Conservation (phyloP, 129 eudicot species). For the Pittosporum tobira region DNA sequence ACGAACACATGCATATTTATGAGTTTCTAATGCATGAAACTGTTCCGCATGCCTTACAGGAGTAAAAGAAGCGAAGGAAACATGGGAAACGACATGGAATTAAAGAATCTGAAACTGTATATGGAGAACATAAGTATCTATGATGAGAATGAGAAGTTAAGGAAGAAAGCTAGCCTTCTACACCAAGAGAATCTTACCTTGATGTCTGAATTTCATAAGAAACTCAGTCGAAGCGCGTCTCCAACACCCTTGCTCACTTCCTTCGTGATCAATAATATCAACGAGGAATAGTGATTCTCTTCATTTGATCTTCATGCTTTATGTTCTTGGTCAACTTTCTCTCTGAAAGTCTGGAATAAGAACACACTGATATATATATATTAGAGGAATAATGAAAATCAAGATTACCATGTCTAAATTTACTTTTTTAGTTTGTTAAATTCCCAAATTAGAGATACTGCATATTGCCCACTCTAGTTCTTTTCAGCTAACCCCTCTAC, state of each 20-base stretch:
- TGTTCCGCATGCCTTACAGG: conserved; percentile 9
- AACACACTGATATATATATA: background rate
- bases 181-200: conserved; percentile 58
- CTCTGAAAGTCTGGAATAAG: background rate
- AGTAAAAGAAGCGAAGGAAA: conserved; percentile 26
- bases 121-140: conserved; percentile 59
- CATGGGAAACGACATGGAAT: conserved; percentile 31
- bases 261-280: conserved; percentile 8
- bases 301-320: background rate
- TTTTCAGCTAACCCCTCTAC: too few relatives aligned
- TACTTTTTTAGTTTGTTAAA: too few relatives aligned
- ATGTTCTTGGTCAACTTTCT: too few relatives aligned
- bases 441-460: too few relatives aligned
- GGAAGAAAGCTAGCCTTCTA: conserved; percentile 52
- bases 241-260: conserved; percentile 20
- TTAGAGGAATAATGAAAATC: too few relatives aligned
- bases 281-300: background rate
- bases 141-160: conserved; percentile 55
- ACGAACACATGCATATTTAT: too few relatives aligned
- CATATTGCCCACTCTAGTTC: too few relatives aligned
- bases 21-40: background rate
- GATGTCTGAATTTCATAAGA: conserved; percentile 37
- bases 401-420: too few relatives aligned
- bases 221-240: conserved; percentile 7
- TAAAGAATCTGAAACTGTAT: conserved; percentile 72